These are phyloP conservation scores for Microdochium bolleyi DNA, from an alignment of 2,329 filamentous ascomycete species.

Conservation along the genomic window DNA sequence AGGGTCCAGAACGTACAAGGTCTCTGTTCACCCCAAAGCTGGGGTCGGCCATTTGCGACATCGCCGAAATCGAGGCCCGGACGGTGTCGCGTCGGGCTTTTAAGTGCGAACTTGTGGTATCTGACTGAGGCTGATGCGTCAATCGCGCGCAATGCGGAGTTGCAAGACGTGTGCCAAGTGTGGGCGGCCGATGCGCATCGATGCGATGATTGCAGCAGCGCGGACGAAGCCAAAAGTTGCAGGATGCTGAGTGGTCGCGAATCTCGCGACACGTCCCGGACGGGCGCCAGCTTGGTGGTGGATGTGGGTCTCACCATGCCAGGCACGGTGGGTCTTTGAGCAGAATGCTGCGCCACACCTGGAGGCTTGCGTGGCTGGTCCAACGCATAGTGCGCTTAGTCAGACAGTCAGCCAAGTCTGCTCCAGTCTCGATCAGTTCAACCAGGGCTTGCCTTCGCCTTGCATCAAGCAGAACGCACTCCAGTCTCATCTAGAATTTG, in stretches of 20 bases:
- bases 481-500: too few relatives aligned
- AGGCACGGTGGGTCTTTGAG: background rate
- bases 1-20: slow-evolving; percentile 20
- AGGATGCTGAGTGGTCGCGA: background rate
- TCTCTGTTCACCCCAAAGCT: slow-evolving; percentile 35
- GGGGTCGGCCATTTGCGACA: slow-evolving; percentile 23
- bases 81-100: background rate
- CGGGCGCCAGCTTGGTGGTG: background rate
- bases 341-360: background rate
- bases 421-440: background rate
- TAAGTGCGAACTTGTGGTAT: background rate
- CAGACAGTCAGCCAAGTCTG: background rate
- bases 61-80: background rate
- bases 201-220: background rate
- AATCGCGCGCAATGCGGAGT: background rate
- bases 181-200: background rate
- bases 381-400: background rate
- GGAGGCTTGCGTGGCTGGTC: background rate
- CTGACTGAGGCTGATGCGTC: background rate
- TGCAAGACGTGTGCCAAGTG: background rate
- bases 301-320: background rate
- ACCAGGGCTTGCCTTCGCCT: too few relatives aligned
- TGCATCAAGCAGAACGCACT: too few relatives aligned
- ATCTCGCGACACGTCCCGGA: background rate
- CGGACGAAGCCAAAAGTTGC: background rate